A percentile compares a stretch with the other conserved stretches of the same genome.
phyloP scores from a whole-genome alignment of 2,329 filamentous ascomycete species.

The Helminthosporium solani region DNA sequence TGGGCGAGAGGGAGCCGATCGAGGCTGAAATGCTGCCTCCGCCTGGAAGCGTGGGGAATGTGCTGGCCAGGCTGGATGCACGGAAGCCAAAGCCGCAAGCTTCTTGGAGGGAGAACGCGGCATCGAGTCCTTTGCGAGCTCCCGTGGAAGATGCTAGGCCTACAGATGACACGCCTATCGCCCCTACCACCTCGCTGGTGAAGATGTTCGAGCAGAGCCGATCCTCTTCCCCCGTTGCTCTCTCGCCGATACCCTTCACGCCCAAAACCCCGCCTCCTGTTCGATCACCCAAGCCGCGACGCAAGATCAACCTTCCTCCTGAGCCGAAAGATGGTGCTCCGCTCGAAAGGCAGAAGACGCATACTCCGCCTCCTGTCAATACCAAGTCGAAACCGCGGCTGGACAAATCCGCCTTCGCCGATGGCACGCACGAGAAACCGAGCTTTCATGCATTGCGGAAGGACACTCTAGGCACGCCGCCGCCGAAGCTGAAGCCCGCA shows the following conservation, averaged over 20 bases:
- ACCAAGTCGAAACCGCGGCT: conserved; percentile 33
- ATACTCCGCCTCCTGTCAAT: conserved; percentile 29
- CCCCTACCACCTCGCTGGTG: conserved; percentile 65
- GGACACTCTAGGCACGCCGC: conserved; percentile 26
- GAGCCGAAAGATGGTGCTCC: conserved; percentile 23
- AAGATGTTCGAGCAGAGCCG: conserved; percentile 65
- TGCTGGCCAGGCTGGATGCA: conserved; percentile 33
- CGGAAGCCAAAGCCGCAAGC: conserved; percentile 16
- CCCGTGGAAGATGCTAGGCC: conserved; percentile 25
- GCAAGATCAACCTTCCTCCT: conserved; percentile 32
- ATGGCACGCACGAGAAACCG: conserved; percentile 15
- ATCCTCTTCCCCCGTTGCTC: conserved; percentile 15
- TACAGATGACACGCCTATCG: conserved; percentile 60
- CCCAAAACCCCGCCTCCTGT: conserved; percentile 36
- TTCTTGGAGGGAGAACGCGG: conserved; percentile 17
- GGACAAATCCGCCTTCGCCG: conserved; percentile 16
- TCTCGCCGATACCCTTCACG: conserved; percentile 20
- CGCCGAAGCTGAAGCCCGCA: conserved; percentile 27
- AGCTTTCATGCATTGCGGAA: conserved; percentile 22
- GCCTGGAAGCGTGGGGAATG: conserved; percentile 35
- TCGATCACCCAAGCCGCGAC: conserved; percentile 46
- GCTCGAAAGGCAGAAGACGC: conserved; percentile 20
- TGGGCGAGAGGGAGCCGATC: conserved; percentile 25
- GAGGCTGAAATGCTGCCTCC: conserved; percentile 35
- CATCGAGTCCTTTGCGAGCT: conserved; percentile 10